Conservation (phyloP, 352 stramenopile genomes). For the Phytophthora palmivora region DNA sequence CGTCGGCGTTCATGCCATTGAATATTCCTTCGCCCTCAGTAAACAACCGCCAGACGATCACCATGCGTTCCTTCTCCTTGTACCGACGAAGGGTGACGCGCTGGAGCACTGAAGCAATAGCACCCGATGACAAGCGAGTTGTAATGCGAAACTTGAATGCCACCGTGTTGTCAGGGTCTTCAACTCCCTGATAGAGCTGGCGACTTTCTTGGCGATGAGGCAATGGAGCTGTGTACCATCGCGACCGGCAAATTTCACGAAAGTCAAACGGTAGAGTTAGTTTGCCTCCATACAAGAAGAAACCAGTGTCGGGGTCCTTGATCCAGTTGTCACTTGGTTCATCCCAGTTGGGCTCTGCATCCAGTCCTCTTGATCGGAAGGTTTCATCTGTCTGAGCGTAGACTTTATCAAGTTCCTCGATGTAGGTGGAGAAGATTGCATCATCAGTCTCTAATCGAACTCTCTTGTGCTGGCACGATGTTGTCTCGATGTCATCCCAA, state of each 20-base stretch:
- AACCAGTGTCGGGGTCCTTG: conserved; percentile 15
- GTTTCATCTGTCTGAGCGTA: conserved; percentile 20
- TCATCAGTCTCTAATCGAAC: conserved; percentile 22
- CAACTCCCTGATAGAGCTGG: conserved; percentile 12
- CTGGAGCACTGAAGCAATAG: conserved; percentile 27
- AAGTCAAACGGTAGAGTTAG: conserved; percentile 19
- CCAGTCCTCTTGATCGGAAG: conserved; percentile 1
- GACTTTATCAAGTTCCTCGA: conserved; percentile 5
- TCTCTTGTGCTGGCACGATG: conserved; percentile 7
- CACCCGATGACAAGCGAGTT: conserved; percentile 4
- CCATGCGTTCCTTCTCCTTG: conserved; percentile 11
- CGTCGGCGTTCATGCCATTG: conserved; percentile 26
- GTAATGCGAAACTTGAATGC: conserved; percentile 29
- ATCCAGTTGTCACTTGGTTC: conserved; percentile 13
- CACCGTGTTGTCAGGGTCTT: conserved; percentile 17
- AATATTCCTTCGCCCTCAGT: conserved; percentile 30
- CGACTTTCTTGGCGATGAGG: conserved; percentile 22
- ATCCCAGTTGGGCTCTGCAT: conserved; percentile 6
- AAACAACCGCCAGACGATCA: conserved; percentile 16
- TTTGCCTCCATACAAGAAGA: conserved; percentile 19
- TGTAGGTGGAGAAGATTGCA: conserved; percentile 12
- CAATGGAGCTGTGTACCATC: conserved; percentile 15
- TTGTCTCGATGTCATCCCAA: not conserved
- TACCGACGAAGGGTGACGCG: conserved; percentile 17
- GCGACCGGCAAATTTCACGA: conserved; percentile 7